A percentile compares a stretch with the other conserved stretches of the same genome.
Conservation (phyloP, 1,284 basidiomycete species). For the Heterobasidion irregulare region DNA sequence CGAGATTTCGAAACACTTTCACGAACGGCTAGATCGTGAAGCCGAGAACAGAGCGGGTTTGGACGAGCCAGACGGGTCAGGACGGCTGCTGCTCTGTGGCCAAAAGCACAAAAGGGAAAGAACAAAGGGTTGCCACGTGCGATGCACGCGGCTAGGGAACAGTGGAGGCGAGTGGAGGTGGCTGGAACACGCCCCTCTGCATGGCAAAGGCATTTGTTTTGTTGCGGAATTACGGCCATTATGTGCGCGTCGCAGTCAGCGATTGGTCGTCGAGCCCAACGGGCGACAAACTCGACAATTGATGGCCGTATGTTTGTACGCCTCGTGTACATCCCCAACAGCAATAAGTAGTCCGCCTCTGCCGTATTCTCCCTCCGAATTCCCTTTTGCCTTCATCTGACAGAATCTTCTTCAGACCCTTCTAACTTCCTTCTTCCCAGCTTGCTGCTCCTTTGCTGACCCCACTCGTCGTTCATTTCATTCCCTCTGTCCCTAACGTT, state of each 20-base stretch:
- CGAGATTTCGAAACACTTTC: background rate
- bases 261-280: background rate
- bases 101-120: background rate
- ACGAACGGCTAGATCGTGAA: background rate
- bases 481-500: background rate
- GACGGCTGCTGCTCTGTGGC: background rate
- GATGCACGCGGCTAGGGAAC: background rate
- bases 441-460: background rate
- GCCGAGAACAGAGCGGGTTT: background rate
- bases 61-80: background rate
- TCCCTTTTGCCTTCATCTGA: background rate
- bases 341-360: background rate
- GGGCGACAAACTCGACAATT: background rate
- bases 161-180: background rate
- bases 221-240: background rate
- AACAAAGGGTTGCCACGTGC: background rate
- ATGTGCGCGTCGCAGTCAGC: background rate
- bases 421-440: background rate
- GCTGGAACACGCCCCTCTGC: background rate
- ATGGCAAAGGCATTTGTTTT: background rate
- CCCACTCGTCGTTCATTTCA: background rate
- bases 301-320: background rate
- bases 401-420: background rate
- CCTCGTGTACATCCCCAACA: background rate
- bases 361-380: background rate